Evolutionary conservation across 2,329 filamentous ascomycete species (phyloP).

Genomic region (Aureobasidium lini): DNA sequence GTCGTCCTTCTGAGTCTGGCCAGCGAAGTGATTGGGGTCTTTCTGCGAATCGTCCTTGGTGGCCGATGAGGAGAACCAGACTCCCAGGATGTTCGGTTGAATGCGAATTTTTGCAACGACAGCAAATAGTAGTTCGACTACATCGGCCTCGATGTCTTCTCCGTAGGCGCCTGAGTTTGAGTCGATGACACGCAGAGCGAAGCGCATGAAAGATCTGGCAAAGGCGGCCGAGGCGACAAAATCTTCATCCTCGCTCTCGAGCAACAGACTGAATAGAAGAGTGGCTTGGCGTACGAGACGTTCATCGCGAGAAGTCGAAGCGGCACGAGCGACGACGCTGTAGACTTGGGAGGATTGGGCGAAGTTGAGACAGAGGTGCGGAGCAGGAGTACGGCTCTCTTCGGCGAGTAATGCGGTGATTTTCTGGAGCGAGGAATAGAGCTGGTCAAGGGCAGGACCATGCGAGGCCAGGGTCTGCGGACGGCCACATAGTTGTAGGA

Average conservation of each 20-base stretch:
- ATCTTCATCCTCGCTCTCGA: slow-evolving; percentile 94
- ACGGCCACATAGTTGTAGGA: slow-evolving; percentile 56
- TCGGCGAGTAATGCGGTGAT: slow-evolving; percentile 68
- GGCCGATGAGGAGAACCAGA: slow-evolving; percentile 64
- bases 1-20: slow-evolving; percentile 77
- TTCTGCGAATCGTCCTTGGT: slow-evolving; percentile 33
- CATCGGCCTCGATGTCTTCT: slow-evolving; percentile 74
- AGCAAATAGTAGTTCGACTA: slow-evolving; percentile 90
- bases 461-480: slow-evolving; percentile 45
- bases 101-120: slow-evolving; percentile 93
- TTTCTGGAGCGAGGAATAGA: slow-evolving; percentile 48
- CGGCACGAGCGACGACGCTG: slow-evolving; percentile 80
- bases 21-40: slow-evolving; percentile 65
- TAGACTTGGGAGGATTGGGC: slow-evolving; percentile 83
- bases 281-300: slow-evolving; percentile 79
- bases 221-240: slow-evolving; percentile 84
- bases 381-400: slow-evolving; percentile 78
- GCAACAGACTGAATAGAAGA: slow-evolving; percentile 78
- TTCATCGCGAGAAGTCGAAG: slow-evolving; percentile 75
- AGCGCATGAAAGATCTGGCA: slow-evolving; percentile 76
- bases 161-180: slow-evolving; percentile 66
- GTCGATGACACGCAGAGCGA: slow-evolving; percentile 71
- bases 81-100: slow-evolving; percentile 75
- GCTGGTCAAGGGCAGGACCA: slow-evolving; percentile 41
- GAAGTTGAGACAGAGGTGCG: slow-evolving; percentile 86